Evolutionary conservation across 2,329 filamentous ascomycete genomes (phyloP).

Genomic region (Penicillium crustosum): DNA sequence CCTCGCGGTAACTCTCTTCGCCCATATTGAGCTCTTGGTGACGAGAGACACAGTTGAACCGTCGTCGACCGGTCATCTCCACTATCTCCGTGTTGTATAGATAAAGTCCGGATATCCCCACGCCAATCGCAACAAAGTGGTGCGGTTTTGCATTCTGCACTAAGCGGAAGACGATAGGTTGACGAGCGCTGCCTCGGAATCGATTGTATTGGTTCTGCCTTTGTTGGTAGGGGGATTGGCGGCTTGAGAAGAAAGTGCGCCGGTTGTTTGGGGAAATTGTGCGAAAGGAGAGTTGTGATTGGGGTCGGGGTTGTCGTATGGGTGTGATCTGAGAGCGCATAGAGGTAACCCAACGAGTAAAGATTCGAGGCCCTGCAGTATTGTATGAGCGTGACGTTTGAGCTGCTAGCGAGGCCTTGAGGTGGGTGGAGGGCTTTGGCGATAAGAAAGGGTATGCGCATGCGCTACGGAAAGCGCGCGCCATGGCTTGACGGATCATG

Average conservation of each 20-base stretch:
- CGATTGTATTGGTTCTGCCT: slow-evolving; percentile 23
- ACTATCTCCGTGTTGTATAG: slow-evolving; percentile 58
- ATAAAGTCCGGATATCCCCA: slow-evolving; percentile 50
- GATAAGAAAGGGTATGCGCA: not conserved
- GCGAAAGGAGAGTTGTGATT: not conserved
- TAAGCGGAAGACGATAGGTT: slow-evolving; percentile 18
- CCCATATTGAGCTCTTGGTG: slow-evolving; percentile 47
- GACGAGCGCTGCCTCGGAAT: slow-evolving; percentile 12
- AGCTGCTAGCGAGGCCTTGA: not conserved
- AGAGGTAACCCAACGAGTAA: not conserved
- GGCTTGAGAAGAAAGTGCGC: slow-evolving; percentile 12
- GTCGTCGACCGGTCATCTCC: slow-evolving; percentile 55
- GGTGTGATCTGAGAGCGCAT: not conserved
- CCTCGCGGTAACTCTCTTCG: slow-evolving; percentile 47
- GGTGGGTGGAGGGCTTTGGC: slow-evolving; percentile 1
- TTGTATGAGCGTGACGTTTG: not conserved
- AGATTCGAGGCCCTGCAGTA: not conserved
- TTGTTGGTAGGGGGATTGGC: slow-evolving; percentile 9
- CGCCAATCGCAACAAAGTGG: slow-evolving; percentile 40
- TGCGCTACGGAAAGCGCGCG: slow-evolving; percentile 9
- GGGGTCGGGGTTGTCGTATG: not conserved
- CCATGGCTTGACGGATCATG: not conserved
- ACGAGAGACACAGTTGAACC: slow-evolving; percentile 58
- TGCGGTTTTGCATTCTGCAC: slow-evolving; percentile 26
- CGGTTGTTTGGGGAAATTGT: not conserved